Conservation (phyloP, 345 rosid species). For the Clausena lansium region DNA sequence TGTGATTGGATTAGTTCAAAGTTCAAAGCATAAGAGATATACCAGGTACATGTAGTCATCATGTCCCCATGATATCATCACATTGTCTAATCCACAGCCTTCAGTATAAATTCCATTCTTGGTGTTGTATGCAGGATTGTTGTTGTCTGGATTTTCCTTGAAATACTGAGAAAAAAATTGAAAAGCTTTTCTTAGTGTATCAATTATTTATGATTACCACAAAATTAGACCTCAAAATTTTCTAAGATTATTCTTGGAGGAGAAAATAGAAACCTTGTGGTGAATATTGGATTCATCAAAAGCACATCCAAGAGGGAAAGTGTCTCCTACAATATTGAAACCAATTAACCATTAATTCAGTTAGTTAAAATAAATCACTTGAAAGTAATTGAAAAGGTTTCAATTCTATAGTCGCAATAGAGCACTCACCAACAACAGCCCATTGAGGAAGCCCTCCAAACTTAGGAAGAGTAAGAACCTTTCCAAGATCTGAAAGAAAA, state of each 20-base stretch:
- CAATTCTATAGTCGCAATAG: no score
- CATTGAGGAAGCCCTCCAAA: slow-evolving; percentile 85
- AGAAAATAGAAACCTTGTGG: slow-evolving; percentile 47
- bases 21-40: background rate
- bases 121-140: slow-evolving; percentile 47
- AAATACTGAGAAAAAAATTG: slow-evolving; percentile 35
- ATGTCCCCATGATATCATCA: slow-evolving; percentile 68
- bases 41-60: slow-evolving; percentile 73
- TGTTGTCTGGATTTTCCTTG: slow-evolving; percentile 47
- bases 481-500: slow-evolving; percentile 54
- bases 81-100: slow-evolving; percentile 55
- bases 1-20: background rate
- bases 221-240: background rate
- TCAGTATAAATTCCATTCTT: slow-evolving; percentile 48
- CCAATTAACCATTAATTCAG: no score
- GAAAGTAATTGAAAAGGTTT: no score
- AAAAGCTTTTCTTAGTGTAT: background rate
- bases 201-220: background rate
- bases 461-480: slow-evolving; percentile 65
- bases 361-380: no score
- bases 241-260: background rate
- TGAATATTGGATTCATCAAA: slow-evolving; percentile 73
- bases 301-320: slow-evolving; percentile 78
- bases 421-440: slow-evolving; percentile 74
- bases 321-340: slow-evolving; percentile 47